Evolutionary conservation across 202 grass and related monocot genomes (phyloP).

Genomic region (Musa balbisiana): DNA sequence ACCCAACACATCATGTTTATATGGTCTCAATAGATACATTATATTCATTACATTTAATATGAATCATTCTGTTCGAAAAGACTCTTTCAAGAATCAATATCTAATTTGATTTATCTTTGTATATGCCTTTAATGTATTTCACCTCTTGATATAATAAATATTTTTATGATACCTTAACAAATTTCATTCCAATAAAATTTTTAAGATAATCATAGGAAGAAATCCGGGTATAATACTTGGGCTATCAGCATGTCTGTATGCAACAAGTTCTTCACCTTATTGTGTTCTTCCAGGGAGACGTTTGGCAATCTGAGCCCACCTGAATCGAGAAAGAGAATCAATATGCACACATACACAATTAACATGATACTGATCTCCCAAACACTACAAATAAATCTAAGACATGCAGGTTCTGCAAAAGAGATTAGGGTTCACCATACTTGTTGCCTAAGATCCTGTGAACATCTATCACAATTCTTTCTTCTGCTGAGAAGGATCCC

Average conservation of each 20-base stretch:
- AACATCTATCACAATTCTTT: constrained; percentile 90
- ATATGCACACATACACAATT: too few relatives aligned
- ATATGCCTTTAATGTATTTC: too few relatives aligned
- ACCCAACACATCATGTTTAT: accelerated
- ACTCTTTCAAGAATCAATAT: too few relatives aligned
- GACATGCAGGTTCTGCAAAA: not conserved
- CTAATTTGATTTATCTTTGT: too few relatives aligned
- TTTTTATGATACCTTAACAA: constrained; percentile 18
- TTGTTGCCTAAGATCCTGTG: constrained; percentile 94
- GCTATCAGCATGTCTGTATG: constrained; percentile 98
- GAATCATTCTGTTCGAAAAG: accelerated
- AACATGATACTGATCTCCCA: too few relatives aligned
- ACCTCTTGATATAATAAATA: too few relatives aligned
- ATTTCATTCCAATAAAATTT: too few relatives aligned
- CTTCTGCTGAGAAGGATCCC: constrained; percentile 77
- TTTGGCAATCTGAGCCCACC: constrained; percentile 97
- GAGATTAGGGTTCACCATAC: constrained; percentile 31
- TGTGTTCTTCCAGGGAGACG: constrained; percentile 91
- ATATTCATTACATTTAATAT: too few relatives aligned
- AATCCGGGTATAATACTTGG: constrained; percentile 56
- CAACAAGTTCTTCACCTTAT: constrained; percentile 99
- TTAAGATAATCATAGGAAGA: too few relatives aligned
- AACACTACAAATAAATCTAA: too few relatives aligned
- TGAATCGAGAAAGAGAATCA: not conserved
- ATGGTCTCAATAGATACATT: too few relatives aligned